Percentiles rank a stretch among this genome's conserved stretches.
These are phyloP conservation scores for Phytopythium oedochilum DNA, from an alignment of 352 stramenopile genomes.

Conservation along the genomic window DNA sequence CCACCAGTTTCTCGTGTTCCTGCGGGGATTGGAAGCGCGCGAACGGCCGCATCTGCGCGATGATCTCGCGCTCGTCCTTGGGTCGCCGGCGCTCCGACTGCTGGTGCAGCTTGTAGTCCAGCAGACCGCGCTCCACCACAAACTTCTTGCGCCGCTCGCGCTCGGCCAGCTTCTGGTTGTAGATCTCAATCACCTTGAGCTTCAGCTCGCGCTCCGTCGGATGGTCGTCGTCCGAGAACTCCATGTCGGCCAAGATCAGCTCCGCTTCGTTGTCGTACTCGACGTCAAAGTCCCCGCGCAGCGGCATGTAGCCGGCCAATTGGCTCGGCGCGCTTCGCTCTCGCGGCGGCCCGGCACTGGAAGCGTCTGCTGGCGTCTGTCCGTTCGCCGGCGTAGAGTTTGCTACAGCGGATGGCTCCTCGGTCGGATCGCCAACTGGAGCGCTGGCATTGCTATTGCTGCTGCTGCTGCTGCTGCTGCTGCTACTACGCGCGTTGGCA, in stretches of 20 bases:
- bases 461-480: neutral
- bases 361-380: neutral
- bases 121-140: conserved; percentile 84
- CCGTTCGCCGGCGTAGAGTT: neutral
- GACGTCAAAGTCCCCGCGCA: conserved; percentile 96
- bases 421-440: neutral
- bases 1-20: conserved; percentile 93
- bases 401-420: neutral
- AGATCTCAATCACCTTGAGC: conserved; percentile 95
- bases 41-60: conserved; percentile 93
- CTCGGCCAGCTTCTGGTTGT: conserved; percentile 95
- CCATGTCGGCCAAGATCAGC: conserved; percentile 95
- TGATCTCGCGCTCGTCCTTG: conserved; percentile 94
- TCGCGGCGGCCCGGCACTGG: conserved; percentile 7
- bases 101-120: conserved; percentile 94
- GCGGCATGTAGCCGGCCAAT: conserved; percentile 94
- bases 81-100: conserved; percentile 86
- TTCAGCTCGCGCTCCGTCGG: conserved; percentile 92
- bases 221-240: conserved; percentile 89
- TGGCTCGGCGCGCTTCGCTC: conserved; percentile 20
- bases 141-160: conserved; percentile 91
- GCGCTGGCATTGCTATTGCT: neutral
- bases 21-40: conserved; percentile 92
- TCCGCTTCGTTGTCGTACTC: conserved; percentile 98
- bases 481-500: conserved; percentile 1